phyloP scores from a whole-genome alignment of 2,329 filamentous ascomycete genomes.

The Botrytis paeoniae region DNA sequence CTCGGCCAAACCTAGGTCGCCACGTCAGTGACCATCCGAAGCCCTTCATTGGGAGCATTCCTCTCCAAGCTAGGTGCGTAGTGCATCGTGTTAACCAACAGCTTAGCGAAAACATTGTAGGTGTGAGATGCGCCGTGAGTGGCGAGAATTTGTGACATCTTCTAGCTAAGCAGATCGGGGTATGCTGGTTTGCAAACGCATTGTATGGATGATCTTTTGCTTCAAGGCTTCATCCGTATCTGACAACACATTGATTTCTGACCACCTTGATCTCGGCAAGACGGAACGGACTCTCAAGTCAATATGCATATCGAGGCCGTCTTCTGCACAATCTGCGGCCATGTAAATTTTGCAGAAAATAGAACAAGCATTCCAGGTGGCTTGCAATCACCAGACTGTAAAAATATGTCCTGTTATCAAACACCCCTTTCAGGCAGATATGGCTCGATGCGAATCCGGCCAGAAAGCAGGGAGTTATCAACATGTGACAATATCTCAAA shows the following conservation, averaged over 20 bases:
- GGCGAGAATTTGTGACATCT: slow-evolving; percentile 25
- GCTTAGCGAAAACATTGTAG: slow-evolving; percentile 23
- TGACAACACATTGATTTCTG: slow-evolving; percentile 35
- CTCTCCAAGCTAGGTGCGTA: slow-evolving; percentile 23
- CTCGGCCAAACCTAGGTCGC: slow-evolving; percentile 35
- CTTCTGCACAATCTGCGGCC: slow-evolving; percentile 19
- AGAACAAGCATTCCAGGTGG: slow-evolving; percentile 30
- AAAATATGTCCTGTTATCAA: slow-evolving; percentile 22
- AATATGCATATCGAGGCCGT: slow-evolving; percentile 19
- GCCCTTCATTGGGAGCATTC: slow-evolving; percentile 29
- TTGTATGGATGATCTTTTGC: slow-evolving; percentile 24
- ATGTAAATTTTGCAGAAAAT: slow-evolving; percentile 24
- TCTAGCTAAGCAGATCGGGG: slow-evolving; percentile 17
- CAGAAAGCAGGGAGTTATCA: slow-evolving; percentile 17
- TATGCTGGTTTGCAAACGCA: slow-evolving; percentile 15
- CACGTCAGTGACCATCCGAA: slow-evolving; percentile 34
- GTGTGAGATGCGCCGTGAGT: slow-evolving; percentile 24
- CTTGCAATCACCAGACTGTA: slow-evolving; percentile 33
- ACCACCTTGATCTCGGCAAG: slow-evolving; percentile 19
- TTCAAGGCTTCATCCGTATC: slow-evolving; percentile 24
- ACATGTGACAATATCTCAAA: slow-evolving; percentile 22
- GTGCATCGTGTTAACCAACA: slow-evolving; percentile 18
- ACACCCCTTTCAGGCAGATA: slow-evolving; percentile 14
- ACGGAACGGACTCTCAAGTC: slow-evolving; percentile 14
- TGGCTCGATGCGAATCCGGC: slow-evolving; percentile 6